A percentile compares a stretch with the other conserved stretches of the same genome.
Evolutionary conservation across 2,329 filamentous ascomycete species (phyloP).

Genomic region (Exserohilum turcica): DNA sequence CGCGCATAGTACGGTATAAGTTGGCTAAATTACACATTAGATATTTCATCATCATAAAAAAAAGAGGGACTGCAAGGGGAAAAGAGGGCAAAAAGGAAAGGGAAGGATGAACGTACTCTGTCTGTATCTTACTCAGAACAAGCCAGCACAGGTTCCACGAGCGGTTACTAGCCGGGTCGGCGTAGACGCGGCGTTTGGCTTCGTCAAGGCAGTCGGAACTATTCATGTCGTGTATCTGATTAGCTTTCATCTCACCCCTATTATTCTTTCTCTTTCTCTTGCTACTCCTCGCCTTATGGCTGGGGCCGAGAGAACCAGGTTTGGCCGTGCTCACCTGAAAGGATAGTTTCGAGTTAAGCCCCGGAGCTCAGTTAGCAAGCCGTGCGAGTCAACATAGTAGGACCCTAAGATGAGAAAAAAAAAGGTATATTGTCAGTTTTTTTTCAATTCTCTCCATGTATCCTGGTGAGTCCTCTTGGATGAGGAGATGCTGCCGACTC

Average conservation of each 20-base stretch:
- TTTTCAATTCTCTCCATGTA: background rate
- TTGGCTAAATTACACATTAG: no score
- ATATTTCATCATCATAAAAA: no score
- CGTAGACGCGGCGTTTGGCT: conserved; percentile 66
- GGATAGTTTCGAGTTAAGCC: conserved; percentile 70
- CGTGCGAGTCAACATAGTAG: conserved; percentile 72
- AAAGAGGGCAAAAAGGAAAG: background rate
- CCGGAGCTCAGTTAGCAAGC: conserved; percentile 71
- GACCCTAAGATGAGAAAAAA: conserved; percentile 46
- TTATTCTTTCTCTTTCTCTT: background rate
- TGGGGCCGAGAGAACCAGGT: no score
- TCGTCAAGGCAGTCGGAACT: conserved; percentile 68
- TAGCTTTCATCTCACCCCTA: background rate
- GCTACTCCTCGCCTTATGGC: no score
- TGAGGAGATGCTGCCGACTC: conserved; percentile 4
- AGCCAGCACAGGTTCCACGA: conserved; percentile 82
- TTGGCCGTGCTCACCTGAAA: conserved; percentile 51
- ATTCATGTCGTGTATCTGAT: background rate
- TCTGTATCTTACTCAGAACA: conserved; percentile 67
- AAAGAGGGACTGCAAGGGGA: background rate
- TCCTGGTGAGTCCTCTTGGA: background rate
- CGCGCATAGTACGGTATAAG: conserved; percentile 67
- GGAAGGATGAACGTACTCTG: conserved; percentile 59
- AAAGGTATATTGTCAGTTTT: background rate
- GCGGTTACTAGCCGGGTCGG: conserved; percentile 67